Percentiles rank a stretch among this genome's conserved stretches.
Evolutionary conservation across 139 green algal species (phyloP).

Genomic region (Volvox africanus): DNA sequence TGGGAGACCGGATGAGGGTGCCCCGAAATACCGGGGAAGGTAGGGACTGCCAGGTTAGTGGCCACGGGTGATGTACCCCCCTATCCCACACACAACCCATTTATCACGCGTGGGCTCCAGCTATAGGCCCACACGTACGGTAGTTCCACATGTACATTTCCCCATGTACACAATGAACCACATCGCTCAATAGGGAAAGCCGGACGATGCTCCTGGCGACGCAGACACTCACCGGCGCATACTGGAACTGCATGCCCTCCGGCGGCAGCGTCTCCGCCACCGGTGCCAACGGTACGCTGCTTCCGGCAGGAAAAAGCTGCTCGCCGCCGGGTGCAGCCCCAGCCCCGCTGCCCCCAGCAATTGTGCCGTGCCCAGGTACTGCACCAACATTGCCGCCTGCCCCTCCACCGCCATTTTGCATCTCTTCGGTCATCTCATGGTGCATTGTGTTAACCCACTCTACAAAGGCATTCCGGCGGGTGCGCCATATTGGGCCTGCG

Average conservation of each 20-base stretch:
- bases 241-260: conserved; percentile 9
- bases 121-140: too few relatives aligned
- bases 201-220: too few relatives aligned
- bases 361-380: not conserved
- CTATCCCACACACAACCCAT: too few relatives aligned
- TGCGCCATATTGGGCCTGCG: not conserved
- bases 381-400: too few relatives aligned
- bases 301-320: not conserved
- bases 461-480: not conserved
- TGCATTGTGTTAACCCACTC: conserved; percentile 7
- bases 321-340: not conserved
- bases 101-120: too few relatives aligned
- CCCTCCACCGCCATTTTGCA: not conserved
- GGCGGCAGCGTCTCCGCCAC: not conserved
- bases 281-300: not conserved
- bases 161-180: too few relatives aligned
- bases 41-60: too few relatives aligned
- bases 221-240: not conserved
- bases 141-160: too few relatives aligned
- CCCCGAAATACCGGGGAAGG: too few relatives aligned
- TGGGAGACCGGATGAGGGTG: too few relatives aligned
- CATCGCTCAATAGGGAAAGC: too few relatives aligned
- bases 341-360: not conserved
- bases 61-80: too few relatives aligned
- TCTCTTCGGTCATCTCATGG: not conserved